phyloP scores from a whole-genome alignment of 257 asterid genomes.

The Buddleja alternifolia region DNA sequence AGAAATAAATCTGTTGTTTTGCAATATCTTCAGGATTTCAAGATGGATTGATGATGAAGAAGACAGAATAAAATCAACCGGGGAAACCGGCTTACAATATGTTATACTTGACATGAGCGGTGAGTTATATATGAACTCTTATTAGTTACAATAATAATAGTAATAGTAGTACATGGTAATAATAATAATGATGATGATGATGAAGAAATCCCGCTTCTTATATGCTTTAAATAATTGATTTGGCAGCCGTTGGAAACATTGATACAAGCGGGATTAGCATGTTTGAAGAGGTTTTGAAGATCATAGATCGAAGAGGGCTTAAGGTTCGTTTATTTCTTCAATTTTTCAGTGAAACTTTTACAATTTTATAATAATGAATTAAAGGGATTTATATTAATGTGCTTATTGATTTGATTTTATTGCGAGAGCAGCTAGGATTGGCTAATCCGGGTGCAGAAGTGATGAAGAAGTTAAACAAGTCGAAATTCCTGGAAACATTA shows the following conservation, averaged over 20 bases:
- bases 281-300: conserved; percentile 84
- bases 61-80: conserved; percentile 57
- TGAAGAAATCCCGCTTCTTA: conserved; percentile 11
- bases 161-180: too few species aligned
- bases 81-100: conserved; percentile 63
- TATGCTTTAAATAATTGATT: conserved; percentile 2
- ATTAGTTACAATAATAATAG: not conserved
- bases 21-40: conserved; percentile 52
- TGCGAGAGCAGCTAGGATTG: conserved; percentile 56
- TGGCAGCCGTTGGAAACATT: conserved; percentile 88
- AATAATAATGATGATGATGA: too few species aligned
- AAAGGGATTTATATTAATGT: too few species aligned
- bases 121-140: conserved; percentile 31
- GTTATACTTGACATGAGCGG: conserved; percentile 82
- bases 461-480: conserved; percentile 86
- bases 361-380: too few species aligned
- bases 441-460: conserved; percentile 89
- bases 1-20: not conserved
- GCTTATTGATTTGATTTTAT: not conserved
- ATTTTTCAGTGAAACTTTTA: not conserved
- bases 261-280: conserved; percentile 96
- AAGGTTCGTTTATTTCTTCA: conserved; percentile 50
- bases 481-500: conserved; percentile 67
- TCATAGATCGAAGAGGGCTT: conserved; percentile 74
- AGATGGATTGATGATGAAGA: conserved; percentile 97